Base-by-base conservation (phyloP, 1,284 basidiomycete genomes). In the Pascua guehoae region DNA sequence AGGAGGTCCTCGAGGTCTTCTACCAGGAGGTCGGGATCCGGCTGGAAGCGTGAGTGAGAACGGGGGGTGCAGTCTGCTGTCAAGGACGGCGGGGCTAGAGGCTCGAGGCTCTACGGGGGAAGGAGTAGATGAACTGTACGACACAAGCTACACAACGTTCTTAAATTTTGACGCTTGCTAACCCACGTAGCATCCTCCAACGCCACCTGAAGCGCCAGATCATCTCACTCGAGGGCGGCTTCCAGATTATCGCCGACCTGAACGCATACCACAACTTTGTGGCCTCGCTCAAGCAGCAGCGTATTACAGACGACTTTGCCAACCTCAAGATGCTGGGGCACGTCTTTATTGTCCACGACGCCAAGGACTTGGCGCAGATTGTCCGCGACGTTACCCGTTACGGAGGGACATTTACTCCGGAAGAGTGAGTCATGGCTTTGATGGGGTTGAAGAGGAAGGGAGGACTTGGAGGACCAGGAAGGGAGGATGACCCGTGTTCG, bases 141-240 rank as follows among this genome's bases (percentile, higher is more conserved):
- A 4, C n/a, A 12, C 24, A 12, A 12, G 24, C 15, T 43, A 47
- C 8, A 36, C 5, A 32, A 32, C 24, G 24, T 32, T 32, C 24
- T 32, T 32, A 32, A 32, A 32, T 32, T 32, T 32, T 32, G 24
- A 32, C 24, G 7, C 24, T 32, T 5, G 24, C 38, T 52, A 40
- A 41, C 41, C 12, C 24, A 11, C 32, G 1, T 64, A 95, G 91
- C 8, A 93, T 98, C 66, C 76, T 98, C 37, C 91, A 96, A 73
- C 94, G 96, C 67, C 96, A 98, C 68, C 86, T 98, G 71, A 98
- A 98, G 69, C 84, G 92, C 2, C 91, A 96, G 71, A 96, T 96
- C 68, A 95, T 98, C 62, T 96, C 91, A 1, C 82, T 96, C 24
- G 85, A 82, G 53, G 96, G 96, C 15, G 94, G 93, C 0, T 96